Evolutionary conservation across 139 green algal species (phyloP), one percentile per base, ranked within the genome.

Genomic region (Microglena sp.): DNA sequence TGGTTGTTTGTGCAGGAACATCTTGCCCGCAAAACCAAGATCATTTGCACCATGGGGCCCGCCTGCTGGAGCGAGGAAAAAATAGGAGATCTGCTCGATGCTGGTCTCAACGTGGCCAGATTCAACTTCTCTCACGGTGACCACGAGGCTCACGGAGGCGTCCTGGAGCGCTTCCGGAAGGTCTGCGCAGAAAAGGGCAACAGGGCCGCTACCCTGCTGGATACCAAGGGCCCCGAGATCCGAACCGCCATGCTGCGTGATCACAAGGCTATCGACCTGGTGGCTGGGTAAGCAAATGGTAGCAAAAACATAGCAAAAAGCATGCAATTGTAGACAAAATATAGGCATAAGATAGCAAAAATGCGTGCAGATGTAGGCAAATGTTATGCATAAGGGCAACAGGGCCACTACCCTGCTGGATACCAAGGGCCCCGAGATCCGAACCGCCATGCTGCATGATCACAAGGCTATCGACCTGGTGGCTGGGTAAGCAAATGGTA

Each of bases 51-150:
- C 0, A 69, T 81, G 1, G 84, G 84, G 0, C 84, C 84, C 7
- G 74, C 74, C 18, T 90, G 78, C 67, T 79, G 84, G 71, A 77
- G 54, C 28, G 77, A 81, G 66, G 75, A 82, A 33, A 65, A 32
- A 18, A 53, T 90, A 53, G 68, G 69, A 45, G 69, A 85, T 60
- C 62, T 80, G 80, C 63, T 91, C 31, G 71, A 81, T 36, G 80
- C 84, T 4, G 86, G 86, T n/a, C 81, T 88, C 71, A 74, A 76
- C 28, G 58, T 65, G 33, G 55, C 70, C 1, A 64, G 86, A 21
- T 81, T 93, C 36, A 93, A 93, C 75, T 93, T 93, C 67, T 86
- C 73, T 26, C 86, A 93, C 70, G 86, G 86, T 5, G 70, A 72
- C 44, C 86, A 93, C 57, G 77, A 63, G 24, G 73, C 59, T 0